A percentile compares a stretch with the other conserved stretches of the same genome.
Evolutionary conservation across 257 asterid species (phyloP).

Genomic region (Lycium ferocissimum): DNA sequence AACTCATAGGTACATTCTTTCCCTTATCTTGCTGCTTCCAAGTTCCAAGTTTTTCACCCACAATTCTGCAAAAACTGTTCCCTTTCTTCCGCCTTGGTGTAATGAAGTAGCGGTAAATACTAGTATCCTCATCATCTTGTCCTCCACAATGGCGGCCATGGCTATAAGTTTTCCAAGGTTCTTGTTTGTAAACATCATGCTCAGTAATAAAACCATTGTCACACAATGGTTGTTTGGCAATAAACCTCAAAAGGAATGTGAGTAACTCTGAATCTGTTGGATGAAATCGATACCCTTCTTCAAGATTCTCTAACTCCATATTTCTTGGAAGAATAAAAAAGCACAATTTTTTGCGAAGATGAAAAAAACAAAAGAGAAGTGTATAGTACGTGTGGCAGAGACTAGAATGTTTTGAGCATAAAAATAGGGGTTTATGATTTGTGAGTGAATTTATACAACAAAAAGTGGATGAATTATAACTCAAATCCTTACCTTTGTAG

Average conservation of each 20-base stretch:
- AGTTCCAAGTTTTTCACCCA: neutral
- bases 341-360: too few species aligned
- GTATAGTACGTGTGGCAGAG: neutral
- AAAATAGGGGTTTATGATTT: neutral
- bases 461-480: too few species aligned
- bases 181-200: neutral
- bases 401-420: neutral
- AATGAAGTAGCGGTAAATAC: neutral
- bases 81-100: neutral
- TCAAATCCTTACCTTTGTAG: too few species aligned
- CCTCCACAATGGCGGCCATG: neutral
- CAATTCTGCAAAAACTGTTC: neutral
- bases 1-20: neutral
- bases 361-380: neutral
- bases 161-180: neutral
- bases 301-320: neutral
- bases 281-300: neutral
- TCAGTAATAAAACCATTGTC: neutral
- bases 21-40: slow-evolving; percentile 3
- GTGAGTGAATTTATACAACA: too few species aligned
- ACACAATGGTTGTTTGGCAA: neutral
- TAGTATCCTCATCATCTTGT: neutral
- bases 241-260: neutral
- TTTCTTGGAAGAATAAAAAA: neutral
- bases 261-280: neutral